A percentile compares a stretch with the other conserved stretches of the same genome.
Conservation (phyloP, 495 filamentous ascomycete genomes). For the Penicillium odoratum region DNA sequence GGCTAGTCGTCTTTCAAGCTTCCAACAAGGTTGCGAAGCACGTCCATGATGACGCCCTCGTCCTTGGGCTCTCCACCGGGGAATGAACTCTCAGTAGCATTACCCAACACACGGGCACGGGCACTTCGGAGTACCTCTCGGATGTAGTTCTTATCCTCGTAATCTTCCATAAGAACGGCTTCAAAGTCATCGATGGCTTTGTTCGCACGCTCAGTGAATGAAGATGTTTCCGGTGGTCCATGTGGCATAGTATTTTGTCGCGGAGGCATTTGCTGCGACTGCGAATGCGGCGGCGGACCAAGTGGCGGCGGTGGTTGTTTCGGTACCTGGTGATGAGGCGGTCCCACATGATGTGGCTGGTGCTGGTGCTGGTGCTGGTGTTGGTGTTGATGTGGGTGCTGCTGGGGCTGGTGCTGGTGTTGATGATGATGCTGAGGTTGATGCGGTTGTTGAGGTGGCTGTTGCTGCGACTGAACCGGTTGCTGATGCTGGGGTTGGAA, state of each 20-base stretch:
- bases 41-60: slow-evolving; percentile 47
- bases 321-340: slow-evolving; percentile 7
- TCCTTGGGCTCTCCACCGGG: slow-evolving; percentile 49
- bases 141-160: slow-evolving; percentile 53
- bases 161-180: slow-evolving; percentile 49
- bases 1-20: slow-evolving; percentile 40
- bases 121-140: slow-evolving; percentile 51
- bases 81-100: slow-evolving; percentile 48
- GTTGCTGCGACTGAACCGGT: slow-evolving; percentile 30
- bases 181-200: slow-evolving; percentile 54
- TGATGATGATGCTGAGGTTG: slow-evolving; percentile 28
- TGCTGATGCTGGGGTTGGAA: slow-evolving; percentile 26
- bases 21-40: slow-evolving; percentile 42
- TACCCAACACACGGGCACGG: slow-evolving; percentile 44
- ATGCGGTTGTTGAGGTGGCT: slow-evolving; percentile 17
- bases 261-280: slow-evolving; percentile 28
- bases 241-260: slow-evolving; percentile 38
- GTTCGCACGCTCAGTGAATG: slow-evolving; percentile 49
- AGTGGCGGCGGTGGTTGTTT: slow-evolving; percentile 34
- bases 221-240: slow-evolving; percentile 48
- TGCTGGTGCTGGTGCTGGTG: slow-evolving; percentile 26
- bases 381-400: slow-evolving; percentile 22
- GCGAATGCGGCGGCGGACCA: slow-evolving; percentile 30
- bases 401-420: slow-evolving; percentile 25
- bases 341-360: slow-evolving; percentile 15